These are phyloP conservation scores for Sarocladium strictum DNA, from an alignment of 2,329 filamentous ascomycete genomes.

Conservation along the genomic window DNA sequence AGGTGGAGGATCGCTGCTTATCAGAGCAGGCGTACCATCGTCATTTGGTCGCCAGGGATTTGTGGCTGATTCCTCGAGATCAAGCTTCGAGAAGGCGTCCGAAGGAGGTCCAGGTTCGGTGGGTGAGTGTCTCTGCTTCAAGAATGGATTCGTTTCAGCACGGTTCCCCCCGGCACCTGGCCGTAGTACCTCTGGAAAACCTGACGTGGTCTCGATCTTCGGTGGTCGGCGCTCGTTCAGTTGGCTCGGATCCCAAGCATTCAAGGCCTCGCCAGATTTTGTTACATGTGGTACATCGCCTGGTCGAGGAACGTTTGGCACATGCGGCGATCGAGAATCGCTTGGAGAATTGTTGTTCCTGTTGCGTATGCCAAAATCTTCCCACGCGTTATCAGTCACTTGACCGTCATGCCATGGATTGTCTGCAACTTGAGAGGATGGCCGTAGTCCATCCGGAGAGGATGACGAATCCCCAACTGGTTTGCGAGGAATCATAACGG, in stretches of 20 bases:
- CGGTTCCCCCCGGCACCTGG: slow-evolving; percentile 8
- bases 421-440: not conserved
- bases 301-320: not conserved
- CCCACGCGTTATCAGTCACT: not conserved
- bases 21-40: not conserved
- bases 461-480: not conserved
- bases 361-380: not conserved
- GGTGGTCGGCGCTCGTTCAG: not conserved
- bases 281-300: not conserved
- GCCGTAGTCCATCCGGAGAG: not conserved
- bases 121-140: slow-evolving; percentile 9
- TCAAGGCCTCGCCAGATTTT: not conserved
- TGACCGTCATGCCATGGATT: not conserved
- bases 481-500: slow-evolving; percentile 2
- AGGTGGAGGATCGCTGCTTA: not conserved
- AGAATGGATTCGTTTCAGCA: slow-evolving; percentile 13
- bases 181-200: slow-evolving; percentile 9
- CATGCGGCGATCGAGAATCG: not conserved
- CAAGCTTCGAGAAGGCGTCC: slow-evolving; percentile 9
- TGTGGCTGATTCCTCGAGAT: not conserved
- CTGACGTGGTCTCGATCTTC: not conserved
- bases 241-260: not conserved
- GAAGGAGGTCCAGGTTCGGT: slow-evolving; percentile 3
- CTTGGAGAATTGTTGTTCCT: not conserved
- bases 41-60: slow-evolving; percentile 11